Evolutionary conservation across 2,329 filamentous ascomycete species (phyloP), one percentile per base, ranked within the genome.

Genomic region (Arthrobotrys pseudoclavata): DNA sequence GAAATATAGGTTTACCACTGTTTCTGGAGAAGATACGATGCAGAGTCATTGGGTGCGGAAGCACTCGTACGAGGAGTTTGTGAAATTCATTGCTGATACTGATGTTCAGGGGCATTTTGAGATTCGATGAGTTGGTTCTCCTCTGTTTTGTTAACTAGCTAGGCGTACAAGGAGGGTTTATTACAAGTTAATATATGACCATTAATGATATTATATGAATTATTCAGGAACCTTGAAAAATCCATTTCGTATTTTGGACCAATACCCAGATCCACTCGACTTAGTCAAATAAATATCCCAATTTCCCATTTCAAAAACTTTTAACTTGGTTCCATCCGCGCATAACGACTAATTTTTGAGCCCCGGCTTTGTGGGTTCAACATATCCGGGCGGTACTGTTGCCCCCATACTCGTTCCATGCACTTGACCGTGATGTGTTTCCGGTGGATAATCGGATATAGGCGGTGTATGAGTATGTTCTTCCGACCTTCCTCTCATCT

Each of bases 61-160:
- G 18, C 29, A 76, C 34, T 66, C 66, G 2, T 76, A 60, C 50
- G 72, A 76, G 24, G 72, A 76, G 29, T 76, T 76, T 42, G 52
- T 61, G 1, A 55, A 26, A n/a, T 63, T 52, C 6, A 69, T 76
- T 26, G 12, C 5, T 5, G 13, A 40, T 15, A 24, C 48, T 10
- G 71, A 76, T 26, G 57, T 69, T 12, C 48, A 69, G 22, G 64
- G 57, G n/a, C 48, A 64, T 24, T 76, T 76, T 26, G 63, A 52
- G 31, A 12, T 50, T 15, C 63, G 34, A 48, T 50, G 20, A 50
- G 22, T 20, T 45, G 34, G 34, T 40, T 20, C 6, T 9, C 20
- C 15, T 20, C 20, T 18, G 5, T 24, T 50, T 50, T 7, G 4
- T 2, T 45, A 13, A 1, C 2, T 75, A 50, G 34, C 10, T 57